Evolutionary conservation across 2,329 filamentous ascomycete species (phyloP).

Genomic region (Penicillium aurantiogriseum): DNA sequence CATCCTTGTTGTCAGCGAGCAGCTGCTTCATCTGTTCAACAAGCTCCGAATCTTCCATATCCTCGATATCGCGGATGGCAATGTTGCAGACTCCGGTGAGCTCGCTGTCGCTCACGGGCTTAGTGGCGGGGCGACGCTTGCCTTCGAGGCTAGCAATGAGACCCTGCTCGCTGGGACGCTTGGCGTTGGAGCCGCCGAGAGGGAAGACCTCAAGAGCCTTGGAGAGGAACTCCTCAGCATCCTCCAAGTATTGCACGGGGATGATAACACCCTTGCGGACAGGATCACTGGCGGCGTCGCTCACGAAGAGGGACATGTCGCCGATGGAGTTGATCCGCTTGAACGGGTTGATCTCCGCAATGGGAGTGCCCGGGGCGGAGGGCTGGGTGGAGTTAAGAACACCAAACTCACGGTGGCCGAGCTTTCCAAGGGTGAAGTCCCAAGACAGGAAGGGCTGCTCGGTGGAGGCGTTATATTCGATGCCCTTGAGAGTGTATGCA

Average conservation of each 20-base stretch:
- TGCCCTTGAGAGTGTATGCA: constrained; percentile 85
- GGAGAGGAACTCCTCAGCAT: constrained; percentile 80
- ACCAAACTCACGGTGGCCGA: constrained; percentile 87
- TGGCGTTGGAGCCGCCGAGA: constrained; percentile 54
- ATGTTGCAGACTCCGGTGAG: constrained; percentile 91
- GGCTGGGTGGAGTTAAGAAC: constrained; percentile 72
- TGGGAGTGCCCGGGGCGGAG: constrained; percentile 77
- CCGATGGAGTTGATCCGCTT: constrained; percentile 92
- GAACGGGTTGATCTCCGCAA: constrained; percentile 60
- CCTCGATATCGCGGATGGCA: constrained; percentile 84
- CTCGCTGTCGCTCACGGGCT: constrained; percentile 66
- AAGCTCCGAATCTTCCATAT: constrained; percentile 75
- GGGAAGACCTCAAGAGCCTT: constrained; percentile 85
- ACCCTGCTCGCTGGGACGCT: constrained; percentile 55
- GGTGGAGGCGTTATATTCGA: constrained; percentile 77
- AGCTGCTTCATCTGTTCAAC: constrained; percentile 72
- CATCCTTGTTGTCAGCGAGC: constrained; percentile 76
- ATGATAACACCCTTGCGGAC: constrained; percentile 90
- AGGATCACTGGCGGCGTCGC: constrained; percentile 68
- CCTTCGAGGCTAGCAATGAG: constrained; percentile 71
- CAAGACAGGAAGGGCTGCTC: constrained; percentile 77
- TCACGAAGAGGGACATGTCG: constrained; percentile 86
- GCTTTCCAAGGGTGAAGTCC: constrained; percentile 94
- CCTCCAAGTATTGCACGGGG: constrained; percentile 88
- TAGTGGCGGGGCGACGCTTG: constrained; percentile 62